Percentiles rank a stretch among this genome's conserved stretches.
These are phyloP conservation scores for Hortiboletus flavorubellus DNA, from an alignment of 768 basidiomycete species.

Conservation along the genomic window DNA sequence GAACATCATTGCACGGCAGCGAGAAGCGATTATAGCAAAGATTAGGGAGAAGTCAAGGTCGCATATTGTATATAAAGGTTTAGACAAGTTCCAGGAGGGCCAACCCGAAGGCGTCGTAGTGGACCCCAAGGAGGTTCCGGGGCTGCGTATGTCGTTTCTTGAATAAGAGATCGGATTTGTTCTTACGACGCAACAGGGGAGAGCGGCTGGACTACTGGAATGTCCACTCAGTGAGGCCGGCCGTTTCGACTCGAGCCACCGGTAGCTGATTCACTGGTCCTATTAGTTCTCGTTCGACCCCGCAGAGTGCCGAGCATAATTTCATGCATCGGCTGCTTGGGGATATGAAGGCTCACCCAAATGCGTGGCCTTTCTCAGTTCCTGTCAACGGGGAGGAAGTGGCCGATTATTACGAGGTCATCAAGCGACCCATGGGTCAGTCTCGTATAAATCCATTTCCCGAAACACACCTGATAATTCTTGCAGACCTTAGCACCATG, in stretches of 20 bases:
- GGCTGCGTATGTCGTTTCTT: slow-evolving; percentile 57
- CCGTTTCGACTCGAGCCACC: neutral
- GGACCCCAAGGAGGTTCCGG: slow-evolving; percentile 81
- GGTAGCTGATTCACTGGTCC: slow-evolving; percentile 3
- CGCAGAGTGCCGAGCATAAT: slow-evolving; percentile 54
- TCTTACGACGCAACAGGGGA: slow-evolving; percentile 51
- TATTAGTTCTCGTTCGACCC: slow-evolving; percentile 38
- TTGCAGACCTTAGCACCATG: slow-evolving; percentile 81
- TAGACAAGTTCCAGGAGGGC: slow-evolving; percentile 70
- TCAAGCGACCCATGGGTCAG: slow-evolving; percentile 91
- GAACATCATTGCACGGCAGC: slow-evolving; percentile 72
- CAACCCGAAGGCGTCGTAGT: slow-evolving; percentile 48
- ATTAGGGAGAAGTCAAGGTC: slow-evolving; percentile 84
- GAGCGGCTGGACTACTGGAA: slow-evolving; percentile 88
- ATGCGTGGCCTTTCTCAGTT: slow-evolving; percentile 82
- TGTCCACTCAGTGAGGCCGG: slow-evolving; percentile 62
- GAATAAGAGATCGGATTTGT: neutral
- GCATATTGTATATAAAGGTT: slow-evolving; percentile 80
- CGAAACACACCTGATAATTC: neutral
- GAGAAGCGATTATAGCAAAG: slow-evolving; percentile 85
- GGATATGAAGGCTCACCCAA: slow-evolving; percentile 72
- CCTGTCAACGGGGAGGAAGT: slow-evolving; percentile 83
- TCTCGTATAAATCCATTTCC: slow-evolving; percentile 7
- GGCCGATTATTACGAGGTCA: slow-evolving; percentile 84
- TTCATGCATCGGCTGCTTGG: slow-evolving; percentile 76